These are phyloP conservation scores for Aspergillus puulaauensis DNA, from an alignment of 2,329 filamentous ascomycete genomes.

Conservation along the genomic window DNA sequence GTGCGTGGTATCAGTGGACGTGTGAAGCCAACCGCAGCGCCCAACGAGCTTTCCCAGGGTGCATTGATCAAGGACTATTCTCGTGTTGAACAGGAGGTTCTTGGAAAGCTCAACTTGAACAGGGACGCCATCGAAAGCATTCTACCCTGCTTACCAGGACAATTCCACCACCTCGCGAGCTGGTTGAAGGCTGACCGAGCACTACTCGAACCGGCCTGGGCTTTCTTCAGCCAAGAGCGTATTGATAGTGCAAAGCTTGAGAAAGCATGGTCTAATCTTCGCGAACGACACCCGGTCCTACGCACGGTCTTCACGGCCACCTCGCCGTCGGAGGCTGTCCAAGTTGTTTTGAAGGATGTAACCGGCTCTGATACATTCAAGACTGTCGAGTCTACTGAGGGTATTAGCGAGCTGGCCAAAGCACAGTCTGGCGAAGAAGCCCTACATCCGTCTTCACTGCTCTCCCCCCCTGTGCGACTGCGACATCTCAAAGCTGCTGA, in stretches of 20 bases:
- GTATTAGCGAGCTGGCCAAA: slow-evolving; percentile 17
- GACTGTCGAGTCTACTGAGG: slow-evolving; percentile 14
- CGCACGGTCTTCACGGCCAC: slow-evolving; percentile 34
- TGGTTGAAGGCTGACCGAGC: slow-evolving; percentile 34
- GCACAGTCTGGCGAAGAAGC: slow-evolving; percentile 24
- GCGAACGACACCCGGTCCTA: slow-evolving; percentile 32
- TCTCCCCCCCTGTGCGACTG: slow-evolving; percentile 31
- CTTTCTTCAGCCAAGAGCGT: slow-evolving; percentile 23
- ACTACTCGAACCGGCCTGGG: slow-evolving; percentile 32
- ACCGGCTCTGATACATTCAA: slow-evolving; percentile 22
- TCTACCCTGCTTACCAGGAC: slow-evolving; percentile 33
- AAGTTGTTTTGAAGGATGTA: slow-evolving; percentile 30
- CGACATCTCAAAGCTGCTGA: slow-evolving; percentile 27
- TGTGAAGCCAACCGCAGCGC: slow-evolving; percentile 11
- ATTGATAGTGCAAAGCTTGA: slow-evolving; percentile 26
- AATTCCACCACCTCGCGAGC: slow-evolving; percentile 31
- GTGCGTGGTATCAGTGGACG: slow-evolving; percentile 28
- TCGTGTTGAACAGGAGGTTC: slow-evolving; percentile 11
- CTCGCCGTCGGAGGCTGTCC: slow-evolving; percentile 24
- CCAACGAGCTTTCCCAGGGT: neutral
- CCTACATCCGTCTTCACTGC: slow-evolving; percentile 28
- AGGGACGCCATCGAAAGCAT: slow-evolving; percentile 26
- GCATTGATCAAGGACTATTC: slow-evolving; percentile 16
- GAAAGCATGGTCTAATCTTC: slow-evolving; percentile 30
- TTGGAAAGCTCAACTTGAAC: slow-evolving; percentile 15